phyloP scores from a whole-genome alignment of 1,284 basidiomycete genomes.

The Tilletia caries region DNA sequence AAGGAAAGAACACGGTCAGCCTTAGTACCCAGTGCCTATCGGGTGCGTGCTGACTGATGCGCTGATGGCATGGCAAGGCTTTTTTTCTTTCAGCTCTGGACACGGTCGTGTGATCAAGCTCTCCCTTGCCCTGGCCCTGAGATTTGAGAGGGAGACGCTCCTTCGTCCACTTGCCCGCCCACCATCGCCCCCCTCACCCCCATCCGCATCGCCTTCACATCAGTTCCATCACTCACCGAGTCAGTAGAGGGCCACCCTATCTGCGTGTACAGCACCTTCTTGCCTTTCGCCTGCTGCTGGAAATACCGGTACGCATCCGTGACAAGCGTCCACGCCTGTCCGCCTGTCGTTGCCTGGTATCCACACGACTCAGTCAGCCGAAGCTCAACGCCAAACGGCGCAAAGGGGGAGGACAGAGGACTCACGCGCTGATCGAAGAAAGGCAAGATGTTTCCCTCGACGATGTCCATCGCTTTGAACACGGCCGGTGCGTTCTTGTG shows the following conservation, averaged over 20 bases:
- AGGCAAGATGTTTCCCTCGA: conserved; percentile 69
- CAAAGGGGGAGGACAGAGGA: neutral
- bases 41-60: no score
- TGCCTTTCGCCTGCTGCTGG: conserved; percentile 22
- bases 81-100: no score
- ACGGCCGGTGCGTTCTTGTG: conserved; percentile 59
- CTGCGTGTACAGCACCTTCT: conserved; percentile 60
- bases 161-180: no score
- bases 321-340: conserved; percentile 66
- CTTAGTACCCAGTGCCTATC: no score
- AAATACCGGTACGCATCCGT: conserved; percentile 65
- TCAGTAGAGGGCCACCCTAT: conserved; percentile 46
- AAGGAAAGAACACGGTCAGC: no score
- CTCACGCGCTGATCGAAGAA: conserved; percentile 62
- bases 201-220: no score
- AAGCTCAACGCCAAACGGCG: no score
- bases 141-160: no score
- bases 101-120: no score
- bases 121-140: no score
- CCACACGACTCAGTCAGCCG: neutral
- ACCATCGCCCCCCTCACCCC: no score
- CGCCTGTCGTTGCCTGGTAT: conserved; percentile 62
- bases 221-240: neutral
- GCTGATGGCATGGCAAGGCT: no score
- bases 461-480: conserved; percentile 65